phyloP scores from a whole-genome alignment of 2,329 filamentous ascomycete species.

The Alternaria novae-zelandiae region DNA sequence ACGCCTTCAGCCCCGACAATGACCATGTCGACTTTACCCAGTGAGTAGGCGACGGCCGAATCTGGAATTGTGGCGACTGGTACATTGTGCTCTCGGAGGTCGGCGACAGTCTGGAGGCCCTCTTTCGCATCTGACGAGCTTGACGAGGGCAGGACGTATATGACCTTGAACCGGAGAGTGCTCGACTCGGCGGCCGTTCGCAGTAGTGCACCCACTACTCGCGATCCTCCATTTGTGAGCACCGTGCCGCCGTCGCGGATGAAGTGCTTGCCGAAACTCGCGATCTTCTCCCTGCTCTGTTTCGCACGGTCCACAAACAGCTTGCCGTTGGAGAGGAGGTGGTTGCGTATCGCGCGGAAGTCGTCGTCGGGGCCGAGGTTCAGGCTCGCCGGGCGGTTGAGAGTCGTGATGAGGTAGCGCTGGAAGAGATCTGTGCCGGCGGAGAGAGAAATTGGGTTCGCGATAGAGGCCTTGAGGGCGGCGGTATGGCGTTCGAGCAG shows the following conservation, averaged over 20 bases:
- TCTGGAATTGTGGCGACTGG: slow-evolving; percentile 82
- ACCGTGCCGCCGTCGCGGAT: slow-evolving; percentile 80
- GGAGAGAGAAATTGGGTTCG: slow-evolving; percentile 89
- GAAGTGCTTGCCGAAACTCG: slow-evolving; percentile 77
- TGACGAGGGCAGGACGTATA: slow-evolving; percentile 64
- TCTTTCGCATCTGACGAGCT: slow-evolving; percentile 56
- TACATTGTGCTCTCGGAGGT: slow-evolving; percentile 75
- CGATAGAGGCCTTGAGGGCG: slow-evolving; percentile 76
- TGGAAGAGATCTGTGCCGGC: slow-evolving; percentile 96
- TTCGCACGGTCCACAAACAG: slow-evolving; percentile 88
- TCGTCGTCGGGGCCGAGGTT: slow-evolving; percentile 62
- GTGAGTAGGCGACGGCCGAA: slow-evolving; percentile 77
- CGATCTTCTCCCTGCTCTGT: slow-evolving; percentile 82
- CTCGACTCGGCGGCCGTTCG: slow-evolving; percentile 72
- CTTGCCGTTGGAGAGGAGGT: slow-evolving; percentile 83
- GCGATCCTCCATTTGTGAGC: slow-evolving; percentile 87
- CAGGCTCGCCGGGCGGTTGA: slow-evolving; percentile 59
- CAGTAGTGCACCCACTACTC: slow-evolving; percentile 81
- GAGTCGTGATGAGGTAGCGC: slow-evolving; percentile 82
- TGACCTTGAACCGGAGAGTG: slow-evolving; percentile 76
- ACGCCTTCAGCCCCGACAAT: slow-evolving; percentile 80
- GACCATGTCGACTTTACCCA: slow-evolving; percentile 74
- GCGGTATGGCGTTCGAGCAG: slow-evolving; percentile 79
- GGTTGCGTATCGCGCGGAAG: slow-evolving; percentile 82
- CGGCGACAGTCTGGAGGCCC: slow-evolving; percentile 72